These are phyloP conservation scores for Ceratocystis cubensis DNA, from an alignment of 2,329 filamentous ascomycete genomes.

Conservation along the genomic window DNA sequence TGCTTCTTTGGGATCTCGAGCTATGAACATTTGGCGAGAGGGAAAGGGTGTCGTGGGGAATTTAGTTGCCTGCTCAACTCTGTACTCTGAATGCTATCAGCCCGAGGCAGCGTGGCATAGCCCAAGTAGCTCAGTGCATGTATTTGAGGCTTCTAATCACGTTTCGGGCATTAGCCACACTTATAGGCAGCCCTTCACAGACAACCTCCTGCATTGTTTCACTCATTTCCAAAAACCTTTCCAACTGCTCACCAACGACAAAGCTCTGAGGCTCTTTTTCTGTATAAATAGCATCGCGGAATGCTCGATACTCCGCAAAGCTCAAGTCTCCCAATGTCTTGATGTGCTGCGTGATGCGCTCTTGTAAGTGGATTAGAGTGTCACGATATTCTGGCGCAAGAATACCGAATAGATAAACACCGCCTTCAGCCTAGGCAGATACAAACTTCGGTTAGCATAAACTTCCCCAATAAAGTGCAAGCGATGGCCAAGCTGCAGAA, in stretches of 20 bases:
- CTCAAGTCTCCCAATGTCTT: slow-evolving; percentile 58
- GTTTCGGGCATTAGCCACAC: slow-evolving; percentile 50
- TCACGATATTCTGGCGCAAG: slow-evolving; percentile 63
- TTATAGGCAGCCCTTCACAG: slow-evolving; percentile 40
- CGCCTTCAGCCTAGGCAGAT: slow-evolving; percentile 60
- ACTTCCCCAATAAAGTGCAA: slow-evolving; percentile 22
- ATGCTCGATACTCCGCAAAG: slow-evolving; percentile 72
- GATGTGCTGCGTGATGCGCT: slow-evolving; percentile 53
- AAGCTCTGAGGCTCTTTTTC: slow-evolving; percentile 73
- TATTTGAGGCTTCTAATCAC: slow-evolving; percentile 50
- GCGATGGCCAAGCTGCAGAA: neutral
- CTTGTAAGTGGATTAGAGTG: slow-evolving; percentile 70
- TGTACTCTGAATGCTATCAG: no score
- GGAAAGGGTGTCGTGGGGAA: no score
- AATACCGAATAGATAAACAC: slow-evolving; percentile 76
- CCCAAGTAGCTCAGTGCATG: slow-evolving; percentile 37
- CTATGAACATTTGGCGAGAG: no score
- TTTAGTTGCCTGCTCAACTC: no score
- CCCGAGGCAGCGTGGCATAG: neutral
- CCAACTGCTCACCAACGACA: slow-evolving; percentile 82
- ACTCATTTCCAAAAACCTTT: slow-evolving; percentile 64
- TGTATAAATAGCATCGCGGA: slow-evolving; percentile 58
- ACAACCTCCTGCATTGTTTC: slow-evolving; percentile 43
- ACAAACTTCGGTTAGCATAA: neutral
- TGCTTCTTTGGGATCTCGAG: no score